These are phyloP conservation scores for Peniophora sp. DNA, from an alignment of 1,284 basidiomycete genomes.

Conservation along the genomic window DNA sequence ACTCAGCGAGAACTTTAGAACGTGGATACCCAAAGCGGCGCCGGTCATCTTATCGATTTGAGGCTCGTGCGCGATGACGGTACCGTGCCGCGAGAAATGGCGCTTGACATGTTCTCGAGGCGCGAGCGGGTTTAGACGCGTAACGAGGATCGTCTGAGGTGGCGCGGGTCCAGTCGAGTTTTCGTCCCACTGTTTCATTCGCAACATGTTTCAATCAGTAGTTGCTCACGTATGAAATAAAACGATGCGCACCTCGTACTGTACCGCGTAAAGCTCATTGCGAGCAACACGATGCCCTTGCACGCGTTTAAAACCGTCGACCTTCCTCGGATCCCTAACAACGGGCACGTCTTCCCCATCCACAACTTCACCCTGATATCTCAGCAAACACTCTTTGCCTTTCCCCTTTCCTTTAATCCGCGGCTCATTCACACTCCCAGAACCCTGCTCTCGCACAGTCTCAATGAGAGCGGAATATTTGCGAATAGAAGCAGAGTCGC, in stretches of 20 bases:
- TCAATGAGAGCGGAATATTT: constrained; percentile 43
- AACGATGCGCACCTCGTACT: constrained; percentile 64
- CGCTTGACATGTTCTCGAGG: constrained; percentile 59
- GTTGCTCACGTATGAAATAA: no score
- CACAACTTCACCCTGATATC: constrained; percentile 52
- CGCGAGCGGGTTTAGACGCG: constrained; percentile 67
- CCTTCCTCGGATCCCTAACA: constrained; percentile 51
- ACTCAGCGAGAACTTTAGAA: constrained; percentile 58
- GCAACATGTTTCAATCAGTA: constrained; percentile 5
- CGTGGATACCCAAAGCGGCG: constrained; percentile 77
- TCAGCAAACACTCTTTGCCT: constrained; percentile 47
- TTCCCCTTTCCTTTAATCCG: constrained; percentile 56
- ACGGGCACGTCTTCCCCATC: constrained; percentile 35
- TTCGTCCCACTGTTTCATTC: constrained; percentile 71
- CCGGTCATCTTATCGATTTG: constrained; percentile 80
- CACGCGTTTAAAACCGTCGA: constrained; percentile 27
- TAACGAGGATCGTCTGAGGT: constrained; percentile 68
- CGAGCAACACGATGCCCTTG: constrained; percentile 26
- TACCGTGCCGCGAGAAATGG: constrained; percentile 65
- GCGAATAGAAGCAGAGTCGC: constrained; percentile 28
- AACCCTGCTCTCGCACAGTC: constrained; percentile 34
- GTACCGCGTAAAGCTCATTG: constrained; percentile 38
- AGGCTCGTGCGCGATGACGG: constrained; percentile 65
- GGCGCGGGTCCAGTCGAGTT: constrained; percentile 74
- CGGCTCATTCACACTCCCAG: constrained; percentile 26